A percentile compares a stretch with the other conserved stretches of the same genome.
These are phyloP conservation scores for Claviceps arundinis DNA, from an alignment of 2,329 filamentous ascomycete species.

Conservation along the genomic window DNA sequence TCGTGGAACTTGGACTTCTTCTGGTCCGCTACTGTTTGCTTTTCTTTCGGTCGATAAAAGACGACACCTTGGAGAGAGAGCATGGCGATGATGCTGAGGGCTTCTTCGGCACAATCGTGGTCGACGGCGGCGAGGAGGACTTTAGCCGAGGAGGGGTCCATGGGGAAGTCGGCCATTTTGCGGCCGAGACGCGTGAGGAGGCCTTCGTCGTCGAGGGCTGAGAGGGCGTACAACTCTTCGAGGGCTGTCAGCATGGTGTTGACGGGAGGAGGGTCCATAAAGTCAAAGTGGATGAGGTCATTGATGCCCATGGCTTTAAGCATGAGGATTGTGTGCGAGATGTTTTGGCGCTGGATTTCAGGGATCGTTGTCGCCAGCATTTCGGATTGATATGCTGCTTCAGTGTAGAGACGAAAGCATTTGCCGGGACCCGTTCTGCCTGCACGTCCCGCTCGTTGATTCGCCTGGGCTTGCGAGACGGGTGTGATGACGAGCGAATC, in stretches of 20 bases:
- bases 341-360: conserved; percentile 89
- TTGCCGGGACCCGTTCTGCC: conserved; percentile 93
- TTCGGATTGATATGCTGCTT: conserved; percentile 88
- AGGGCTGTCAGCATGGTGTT: conserved; percentile 96
- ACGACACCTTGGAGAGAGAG: conserved; percentile 73
- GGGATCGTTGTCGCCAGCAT: conserved; percentile 95
- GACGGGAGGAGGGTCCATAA: conserved; percentile 95
- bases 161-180: conserved; percentile 98
- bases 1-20: conserved; percentile 98
- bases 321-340: conserved; percentile 90
- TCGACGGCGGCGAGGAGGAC: conserved; percentile 80
- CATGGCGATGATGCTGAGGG: conserved; percentile 91
- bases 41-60: conserved; percentile 95
- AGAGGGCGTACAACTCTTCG: conserved; percentile 87
- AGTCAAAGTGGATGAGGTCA: conserved; percentile 91
- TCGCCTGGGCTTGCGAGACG: conserved; percentile 92
- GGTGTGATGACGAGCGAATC: conserved; percentile 91
- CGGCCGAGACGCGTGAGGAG: conserved; percentile 80
- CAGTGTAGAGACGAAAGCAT: conserved; percentile 89
- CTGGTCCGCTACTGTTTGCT: conserved; percentile 89
- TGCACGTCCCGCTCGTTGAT: conserved; percentile 83
- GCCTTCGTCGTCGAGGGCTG: conserved; percentile 88
- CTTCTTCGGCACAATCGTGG: conserved; percentile 80
- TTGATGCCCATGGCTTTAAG: conserved; percentile 99
- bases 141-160: conserved; percentile 88